phyloP scores from a whole-genome alignment of 768 basidiomycete species.

The Hypholoma fasciculare region DNA sequence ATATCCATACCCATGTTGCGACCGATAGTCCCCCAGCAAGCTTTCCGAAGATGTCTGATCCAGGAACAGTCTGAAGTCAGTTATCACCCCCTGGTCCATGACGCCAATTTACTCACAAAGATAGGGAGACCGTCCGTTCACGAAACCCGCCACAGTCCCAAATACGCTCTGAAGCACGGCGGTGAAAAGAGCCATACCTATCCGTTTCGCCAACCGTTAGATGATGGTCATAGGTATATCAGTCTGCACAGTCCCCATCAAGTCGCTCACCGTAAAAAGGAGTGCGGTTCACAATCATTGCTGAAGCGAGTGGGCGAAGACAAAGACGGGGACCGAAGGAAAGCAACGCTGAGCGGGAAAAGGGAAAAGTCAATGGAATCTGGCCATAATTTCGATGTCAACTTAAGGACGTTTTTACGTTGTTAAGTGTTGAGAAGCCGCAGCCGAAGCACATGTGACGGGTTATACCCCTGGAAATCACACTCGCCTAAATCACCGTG shows the following conservation, averaged over 20 bases:
- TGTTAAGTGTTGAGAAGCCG: not conserved
- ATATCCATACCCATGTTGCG: conserved; percentile 34
- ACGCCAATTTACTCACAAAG: conserved; percentile 23
- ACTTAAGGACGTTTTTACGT: not conserved
- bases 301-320: not conserved
- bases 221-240: not conserved
- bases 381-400: conserved; percentile 1
- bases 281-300: conserved; percentile 25
- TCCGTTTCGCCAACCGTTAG: not conserved
- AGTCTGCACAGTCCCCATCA: not conserved
- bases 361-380: not conserved
- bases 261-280: conserved; percentile 28
- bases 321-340: not conserved
- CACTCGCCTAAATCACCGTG: not conserved
- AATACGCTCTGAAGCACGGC: conserved; percentile 32
- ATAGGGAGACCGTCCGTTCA: conserved; percentile 29
- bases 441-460: not conserved
- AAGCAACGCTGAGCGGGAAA: not conserved
- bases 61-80: not conserved
- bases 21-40: conserved; percentile 29
- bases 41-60: conserved; percentile 31
- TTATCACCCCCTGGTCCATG: not conserved
- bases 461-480: not conserved
- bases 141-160: conserved; percentile 31
- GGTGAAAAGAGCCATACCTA: conserved; percentile 33